A percentile compares a stretch with the other conserved stretches of the same genome.
Conservation (phyloP, 352 stramenopile species). For the Pythium rishiriense region DNA sequence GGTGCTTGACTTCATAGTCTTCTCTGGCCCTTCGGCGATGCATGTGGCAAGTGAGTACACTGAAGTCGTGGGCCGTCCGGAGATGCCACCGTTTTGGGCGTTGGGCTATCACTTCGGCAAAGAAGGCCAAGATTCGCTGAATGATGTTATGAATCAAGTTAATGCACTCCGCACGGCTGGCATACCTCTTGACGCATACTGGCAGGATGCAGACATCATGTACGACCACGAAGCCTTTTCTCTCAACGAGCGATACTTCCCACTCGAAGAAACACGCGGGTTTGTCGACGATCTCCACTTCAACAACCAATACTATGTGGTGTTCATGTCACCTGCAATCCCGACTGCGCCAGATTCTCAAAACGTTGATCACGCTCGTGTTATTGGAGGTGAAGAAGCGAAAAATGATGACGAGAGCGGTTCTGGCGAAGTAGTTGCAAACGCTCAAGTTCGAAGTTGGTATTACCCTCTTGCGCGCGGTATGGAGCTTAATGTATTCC, state of each 20-base stretch:
- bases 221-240: conserved; percentile 53
- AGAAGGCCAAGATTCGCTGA: conserved; percentile 37
- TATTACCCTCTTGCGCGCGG: conserved; percentile 40
- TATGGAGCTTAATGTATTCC: conserved; percentile 62
- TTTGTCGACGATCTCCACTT: conserved; percentile 85
- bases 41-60: conserved; percentile 80
- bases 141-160: conserved; percentile 38
- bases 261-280: conserved; percentile 32
- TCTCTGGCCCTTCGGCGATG: conserved; percentile 52
- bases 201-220: conserved; percentile 75
- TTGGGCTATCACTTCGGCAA: conserved; percentile 83
- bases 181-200: conserved; percentile 79
- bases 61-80: conserved; percentile 63
- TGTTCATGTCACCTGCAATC: conserved; percentile 69
- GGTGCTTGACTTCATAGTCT: conserved; percentile 82
- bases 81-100: conserved; percentile 83
- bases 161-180: conserved; percentile 37
- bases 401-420: background rate
- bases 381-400: conserved; percentile 3
- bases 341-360: conserved; percentile 13
- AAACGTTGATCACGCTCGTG: background rate
- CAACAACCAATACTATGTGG: conserved; percentile 78
- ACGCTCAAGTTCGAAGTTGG: background rate
- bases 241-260: conserved; percentile 60
- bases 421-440: background rate